phyloP scores from a whole-genome alignment of 1,284 basidiomycete species.

The Sporisorium graminicola region DNA sequence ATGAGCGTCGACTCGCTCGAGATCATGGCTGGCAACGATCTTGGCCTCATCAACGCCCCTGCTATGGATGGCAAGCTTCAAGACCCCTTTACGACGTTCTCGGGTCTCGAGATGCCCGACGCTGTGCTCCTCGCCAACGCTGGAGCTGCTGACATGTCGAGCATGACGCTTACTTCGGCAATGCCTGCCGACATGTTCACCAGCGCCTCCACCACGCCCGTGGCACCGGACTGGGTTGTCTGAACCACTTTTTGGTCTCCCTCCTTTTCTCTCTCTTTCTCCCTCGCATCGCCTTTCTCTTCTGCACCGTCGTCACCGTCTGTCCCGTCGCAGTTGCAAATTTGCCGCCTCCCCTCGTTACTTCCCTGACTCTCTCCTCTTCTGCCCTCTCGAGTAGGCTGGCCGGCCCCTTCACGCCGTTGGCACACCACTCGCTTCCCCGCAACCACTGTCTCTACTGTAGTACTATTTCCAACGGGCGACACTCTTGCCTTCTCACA shows the following conservation, averaged over 20 bases:
- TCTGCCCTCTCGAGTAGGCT: slow-evolving; percentile 19
- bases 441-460: slow-evolving; percentile 24
- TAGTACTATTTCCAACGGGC: slow-evolving; percentile 2
- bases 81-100: slow-evolving; percentile 35
- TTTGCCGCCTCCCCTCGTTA: neutral
- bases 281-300: slow-evolving; percentile 22
- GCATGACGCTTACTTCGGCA: slow-evolving; percentile 41
- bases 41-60: slow-evolving; percentile 47
- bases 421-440: slow-evolving; percentile 38
- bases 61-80: slow-evolving; percentile 41
- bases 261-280: slow-evolving; percentile 7
- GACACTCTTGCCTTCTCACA: slow-evolving; percentile 13
- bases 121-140: slow-evolving; percentile 32
- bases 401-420: slow-evolving; percentile 19
- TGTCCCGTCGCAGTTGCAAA: slow-evolving; percentile 9
- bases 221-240: slow-evolving; percentile 36
- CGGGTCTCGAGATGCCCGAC: slow-evolving; percentile 35
- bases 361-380: slow-evolving; percentile 10
- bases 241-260: slow-evolving; percentile 2
- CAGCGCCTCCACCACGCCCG: slow-evolving; percentile 33
- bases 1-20: slow-evolving; percentile 30
- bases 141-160: slow-evolving; percentile 36
- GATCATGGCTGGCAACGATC: slow-evolving; percentile 49
- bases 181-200: slow-evolving; percentile 41
- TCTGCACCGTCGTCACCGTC: slow-evolving; percentile 12